phyloP scores from a whole-genome alignment of 306 rosid species.

The Lithocarpus polystachyus region DNA sequence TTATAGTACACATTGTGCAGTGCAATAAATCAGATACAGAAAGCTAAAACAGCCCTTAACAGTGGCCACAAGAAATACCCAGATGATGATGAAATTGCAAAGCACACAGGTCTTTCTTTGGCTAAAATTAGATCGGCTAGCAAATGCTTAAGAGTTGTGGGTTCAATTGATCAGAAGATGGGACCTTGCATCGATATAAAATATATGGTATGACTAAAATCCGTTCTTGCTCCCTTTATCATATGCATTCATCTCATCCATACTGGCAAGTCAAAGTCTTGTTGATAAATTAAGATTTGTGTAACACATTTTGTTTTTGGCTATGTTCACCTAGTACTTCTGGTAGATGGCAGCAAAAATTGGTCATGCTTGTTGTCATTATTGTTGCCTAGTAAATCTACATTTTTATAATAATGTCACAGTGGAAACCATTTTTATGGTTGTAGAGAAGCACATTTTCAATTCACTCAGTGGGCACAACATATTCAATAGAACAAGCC shows the following conservation, averaged over 20 bases:
- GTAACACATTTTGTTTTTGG: background rate
- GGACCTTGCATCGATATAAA: conserved; percentile 44
- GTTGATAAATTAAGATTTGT: background rate
- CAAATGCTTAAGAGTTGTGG: conserved; percentile 70
- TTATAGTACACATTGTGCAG: conserved; percentile 63
- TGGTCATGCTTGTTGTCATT: too few species aligned
- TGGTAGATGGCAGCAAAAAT: too few species aligned
- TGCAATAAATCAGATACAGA: conserved; percentile 73
- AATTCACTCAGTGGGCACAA: too few species aligned
- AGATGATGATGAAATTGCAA: conserved; percentile 69
- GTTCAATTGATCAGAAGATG: conserved; percentile 71
- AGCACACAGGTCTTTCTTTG: conserved; percentile 76
- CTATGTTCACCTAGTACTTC: background rate
- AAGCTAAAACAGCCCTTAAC: conserved; percentile 55
- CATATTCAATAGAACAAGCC: too few species aligned
- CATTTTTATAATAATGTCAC: too few species aligned
- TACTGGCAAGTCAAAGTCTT: background rate
- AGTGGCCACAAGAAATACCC: conserved; percentile 37
- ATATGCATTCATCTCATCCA: conserved; percentile 6
- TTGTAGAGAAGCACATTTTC: too few species aligned
- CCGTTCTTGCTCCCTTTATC: background rate
- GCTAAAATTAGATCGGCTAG: conserved; percentile 73
- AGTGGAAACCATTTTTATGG: too few species aligned
- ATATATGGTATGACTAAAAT: conserved; percentile 50
- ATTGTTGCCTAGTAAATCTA: too few species aligned